Base-by-base conservation (phyloP, 306 rosid genomes). In the Vigna trinervia region DNA sequence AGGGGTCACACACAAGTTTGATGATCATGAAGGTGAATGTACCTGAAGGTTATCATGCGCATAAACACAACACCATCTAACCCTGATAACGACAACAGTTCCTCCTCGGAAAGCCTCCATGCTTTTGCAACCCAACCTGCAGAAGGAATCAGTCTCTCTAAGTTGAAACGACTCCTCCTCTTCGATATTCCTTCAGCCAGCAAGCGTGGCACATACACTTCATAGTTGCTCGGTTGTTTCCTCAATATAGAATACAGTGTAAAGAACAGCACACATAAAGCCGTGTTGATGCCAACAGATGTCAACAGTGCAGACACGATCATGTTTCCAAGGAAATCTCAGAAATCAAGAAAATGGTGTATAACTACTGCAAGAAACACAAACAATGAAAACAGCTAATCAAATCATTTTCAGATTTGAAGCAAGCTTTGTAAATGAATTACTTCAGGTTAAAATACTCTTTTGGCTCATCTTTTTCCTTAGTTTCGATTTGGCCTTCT, bases 21-120 rank as follows among this genome's bases (percentile, higher is more conserved):
- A 28, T 38, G 66, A 43, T 47, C 36, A 45, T 46, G 58, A 79
- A 76, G 46, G 30, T 48, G 28, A 26, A 20, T 13, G 41, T 67
- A 90, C 97, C 97, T 87, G 88, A 92, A 87, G 66, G 94, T 89
- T 52, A 92, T 91, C 28, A 87, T 85, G 58, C 94, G 89, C 88
- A 95, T 87, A 71, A 83, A 95, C 32, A 92, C 94, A 34, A 92
- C 91, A 51, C 89, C 94, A 75, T 95, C 99, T 82, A 95, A 78
- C 45, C 97, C 97, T 2, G 90, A 88, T 43, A 81, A 50, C 30
- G 87, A 72, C 48, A 90, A 79, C 59, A 95, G 77, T 10, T 95
- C 93, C 48, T 92, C 99, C 79, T 95, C 99, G 34, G 99, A 77
- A 77, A 95, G 91, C 65, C 69, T 85, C 97, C 93, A 95, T 0